Evolutionary conservation across 257 asterid species (phyloP).

Genomic region (Rauvolfia tetraphylla): DNA sequence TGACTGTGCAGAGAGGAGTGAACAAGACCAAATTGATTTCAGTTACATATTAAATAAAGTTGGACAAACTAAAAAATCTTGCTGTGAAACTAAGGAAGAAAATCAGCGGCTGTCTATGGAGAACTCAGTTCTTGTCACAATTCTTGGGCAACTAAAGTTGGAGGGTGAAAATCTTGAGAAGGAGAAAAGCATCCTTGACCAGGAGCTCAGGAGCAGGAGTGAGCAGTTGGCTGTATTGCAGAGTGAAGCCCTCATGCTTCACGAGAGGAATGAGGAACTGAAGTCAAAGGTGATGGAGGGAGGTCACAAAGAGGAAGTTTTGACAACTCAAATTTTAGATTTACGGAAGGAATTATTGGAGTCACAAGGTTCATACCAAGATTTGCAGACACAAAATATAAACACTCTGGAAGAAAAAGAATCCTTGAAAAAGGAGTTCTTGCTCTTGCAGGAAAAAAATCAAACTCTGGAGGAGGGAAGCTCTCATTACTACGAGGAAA

Average conservation of each 20-base stretch:
- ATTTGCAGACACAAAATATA: conserved; percentile 42
- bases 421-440: conserved; percentile 37
- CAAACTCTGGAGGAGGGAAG: conserved; percentile 60
- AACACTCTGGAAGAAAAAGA: conserved; percentile 43
- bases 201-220: conserved; percentile 36
- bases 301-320: conserved; percentile 41
- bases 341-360: conserved; percentile 36
- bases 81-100: conserved; percentile 52
- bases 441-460: conserved; percentile 41
- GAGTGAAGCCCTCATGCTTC: conserved; percentile 42
- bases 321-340: conserved; percentile 37
- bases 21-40: conserved; percentile 39
- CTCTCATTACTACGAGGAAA: conserved; percentile 33
- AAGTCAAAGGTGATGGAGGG: conserved; percentile 45
- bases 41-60: conserved; percentile 39
- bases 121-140: conserved; percentile 52
- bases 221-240: conserved; percentile 42
- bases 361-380: conserved; percentile 39
- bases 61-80: conserved; percentile 40
- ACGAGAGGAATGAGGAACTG: conserved; percentile 46
- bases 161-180: conserved; percentile 40
- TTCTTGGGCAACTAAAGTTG: conserved; percentile 50
- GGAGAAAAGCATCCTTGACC: conserved; percentile 45
- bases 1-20: conserved; percentile 30
- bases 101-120: conserved; percentile 48